A percentile compares a stretch with the other conserved stretches of the same genome.
Evolutionary conservation across 1,284 basidiomycete species (phyloP).

Genomic region (Megacollybia platyphylla): DNA sequence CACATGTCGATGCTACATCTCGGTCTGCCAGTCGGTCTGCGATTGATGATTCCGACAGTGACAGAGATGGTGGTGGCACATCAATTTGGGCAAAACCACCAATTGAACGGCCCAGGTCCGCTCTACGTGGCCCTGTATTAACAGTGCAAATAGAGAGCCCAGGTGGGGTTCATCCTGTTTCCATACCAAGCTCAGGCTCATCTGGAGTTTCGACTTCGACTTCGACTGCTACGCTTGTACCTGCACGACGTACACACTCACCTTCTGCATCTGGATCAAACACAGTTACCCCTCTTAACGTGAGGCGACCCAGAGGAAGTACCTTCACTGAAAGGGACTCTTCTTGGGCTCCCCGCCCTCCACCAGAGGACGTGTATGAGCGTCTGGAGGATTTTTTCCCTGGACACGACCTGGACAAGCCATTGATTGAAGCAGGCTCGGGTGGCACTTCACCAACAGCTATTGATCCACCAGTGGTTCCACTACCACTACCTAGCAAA

Average conservation of each 20-base stretch:
- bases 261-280: slow-evolving; percentile 1
- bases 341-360: slow-evolving; percentile 82
- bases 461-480: slow-evolving; percentile 37
- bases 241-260: slow-evolving; percentile 1
- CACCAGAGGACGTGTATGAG: slow-evolving; percentile 89
- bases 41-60: slow-evolving; percentile 31
- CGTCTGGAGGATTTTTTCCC: slow-evolving; percentile 94
- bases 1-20: slow-evolving; percentile 1
- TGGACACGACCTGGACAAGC: slow-evolving; percentile 91
- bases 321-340: slow-evolving; percentile 49
- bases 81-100: slow-evolving; percentile 21
- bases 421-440: slow-evolving; percentile 78
- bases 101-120: slow-evolving; percentile 15
- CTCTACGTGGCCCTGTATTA: slow-evolving; percentile 22
- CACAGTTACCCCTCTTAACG: slow-evolving; percentile 11
- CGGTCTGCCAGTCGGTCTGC: background rate
- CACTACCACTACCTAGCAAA: slow-evolving; percentile 17
- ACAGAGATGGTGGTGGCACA: slow-evolving; percentile 22
- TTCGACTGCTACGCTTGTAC: slow-evolving; percentile 2
- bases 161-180: slow-evolving; percentile 9
- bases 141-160: slow-evolving; percentile 23
- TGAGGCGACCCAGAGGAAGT: slow-evolving; percentile 27
- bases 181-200: slow-evolving; percentile 10
- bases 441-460: slow-evolving; percentile 70
- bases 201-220: slow-evolving; percentile 5